Evolutionary conservation across 768 basidiomycete genomes (phyloP), one percentile per base, ranked within the genome.

Genomic region (Collybiopsis luxurians): DNA sequence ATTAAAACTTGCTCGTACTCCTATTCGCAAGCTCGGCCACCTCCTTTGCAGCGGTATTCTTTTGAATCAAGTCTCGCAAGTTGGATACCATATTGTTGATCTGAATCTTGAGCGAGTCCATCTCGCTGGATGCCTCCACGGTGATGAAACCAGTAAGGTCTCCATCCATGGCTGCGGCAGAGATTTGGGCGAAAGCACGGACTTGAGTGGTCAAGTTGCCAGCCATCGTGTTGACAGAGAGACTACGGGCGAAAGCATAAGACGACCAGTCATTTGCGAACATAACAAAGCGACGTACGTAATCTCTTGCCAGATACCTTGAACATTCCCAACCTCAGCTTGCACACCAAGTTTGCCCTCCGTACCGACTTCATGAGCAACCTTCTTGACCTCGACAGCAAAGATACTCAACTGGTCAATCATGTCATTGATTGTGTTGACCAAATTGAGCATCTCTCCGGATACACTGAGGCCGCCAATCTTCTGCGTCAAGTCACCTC

Each of bases 51-150:
- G 92, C 91, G 1, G 95, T 98, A 68, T 99, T 98, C 86, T 95
- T 97, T 81, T 98, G 96, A 52, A 99, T 97, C 62, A 85, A 87
- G 69, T 98, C 95, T 24, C 97, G 81, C 73, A 99, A 81, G 65
- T 95, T 95, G 78, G 92, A 96, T 55, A 99, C 93, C 97, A 98
- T 99, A 73, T 97, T 92, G 65, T 95, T 95, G 77, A 96, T 95
- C 73, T 96, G 96, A 1, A 94, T 97, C 81, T 99, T 98, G 75
- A 99, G 81, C 47, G 92, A 95, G 73, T 98, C 95, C 97, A 98
- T 98, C 73, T 99, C 97, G 51, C 97, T 97, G 60, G 85, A 89
- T 1, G 97, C 97, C 66, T 98, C 96, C 66, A 99, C 97, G 26
- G 97, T 98, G 77, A 99, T 98, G 80, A 98, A 99, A 17, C 95